phyloP scores from a whole-genome alignment of 176 grass and related monocot genomes.

The Puccinellia tenuiflora region DNA sequence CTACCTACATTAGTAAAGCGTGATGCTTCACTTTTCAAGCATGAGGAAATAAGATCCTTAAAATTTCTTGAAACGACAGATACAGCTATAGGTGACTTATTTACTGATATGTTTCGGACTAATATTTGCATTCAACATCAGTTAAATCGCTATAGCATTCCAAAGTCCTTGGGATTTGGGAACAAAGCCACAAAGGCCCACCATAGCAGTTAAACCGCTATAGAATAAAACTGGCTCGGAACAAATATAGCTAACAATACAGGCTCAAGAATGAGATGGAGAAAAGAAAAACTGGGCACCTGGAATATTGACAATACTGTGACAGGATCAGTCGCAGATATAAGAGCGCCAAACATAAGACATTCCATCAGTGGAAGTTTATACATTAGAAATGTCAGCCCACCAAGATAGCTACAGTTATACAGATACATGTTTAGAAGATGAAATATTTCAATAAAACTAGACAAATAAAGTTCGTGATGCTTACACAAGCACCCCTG shows the following conservation, averaged over 20 bases:
- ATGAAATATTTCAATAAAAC: neutral
- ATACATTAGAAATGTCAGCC: constrained; percentile 97
- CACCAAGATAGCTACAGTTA: constrained; percentile 79
- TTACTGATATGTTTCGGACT: neutral
- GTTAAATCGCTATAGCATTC: neutral
- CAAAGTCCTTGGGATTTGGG: neutral
- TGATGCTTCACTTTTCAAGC: neutral
- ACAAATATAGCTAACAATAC: neutral
- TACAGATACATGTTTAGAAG: constrained; percentile 20
- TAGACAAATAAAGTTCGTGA: neutral
- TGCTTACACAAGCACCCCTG: constrained; percentile 97
- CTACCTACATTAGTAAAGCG: neutral
- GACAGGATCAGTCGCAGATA: constrained; percentile 98
- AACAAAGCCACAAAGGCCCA: neutral
- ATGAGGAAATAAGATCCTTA: neutral
- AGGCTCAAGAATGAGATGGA: constrained; percentile 12
- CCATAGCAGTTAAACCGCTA: neutral
- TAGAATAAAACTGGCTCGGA: neutral
- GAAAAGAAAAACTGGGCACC: constrained; percentile 36
- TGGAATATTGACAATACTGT: constrained; percentile 99
- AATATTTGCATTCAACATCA: constrained; percentile 8
- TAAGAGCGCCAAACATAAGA: constrained; percentile 95
- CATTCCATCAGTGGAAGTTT: constrained; percentile 88
- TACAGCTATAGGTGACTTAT: neutral
- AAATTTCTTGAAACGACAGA: neutral